Evolutionary conservation across 805 yeast species (phyloP), one percentile per base, ranked within the genome.

Genomic region (Debaryomyces tyrocola): DNA sequence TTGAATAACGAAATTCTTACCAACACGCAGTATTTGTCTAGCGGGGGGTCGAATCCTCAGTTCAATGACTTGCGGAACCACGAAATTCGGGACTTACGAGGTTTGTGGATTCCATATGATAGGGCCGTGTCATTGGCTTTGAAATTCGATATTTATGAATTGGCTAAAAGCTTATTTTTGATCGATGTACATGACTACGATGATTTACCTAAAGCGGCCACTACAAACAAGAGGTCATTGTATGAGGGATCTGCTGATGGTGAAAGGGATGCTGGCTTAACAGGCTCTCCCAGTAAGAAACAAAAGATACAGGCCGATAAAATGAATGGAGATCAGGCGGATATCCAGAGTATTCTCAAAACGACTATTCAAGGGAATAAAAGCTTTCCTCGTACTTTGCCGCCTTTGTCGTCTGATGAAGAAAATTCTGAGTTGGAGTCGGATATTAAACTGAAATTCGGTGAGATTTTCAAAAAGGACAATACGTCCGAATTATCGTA

Each of bases 111-210:
- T 20, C 67, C 77, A 11, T 73, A 70, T 57, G 78, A 72, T 46
- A 69, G 65, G 53, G 76, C 77, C 2, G 73, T 73, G 14, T 46
- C 55, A 17, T 47, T 73, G n/a, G 69, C 75, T 10, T 54, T 64
- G 20, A 64, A 64, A 43, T 70, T 72, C 47, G 75, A 71, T 52
- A 54, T 72, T 33, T 73, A 73, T 54, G 68, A 64, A 43, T 48
- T 70, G 38, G 56, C 62, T 21, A 71, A 71, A 55, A 57, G 54
- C 45, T 54, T 73, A 39, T 70, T 72, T 44, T 56, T 73, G 44
- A 63, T 73, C n/a, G 77, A 73, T 49, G 78, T 73, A 33, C 78
- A 73, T 49, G 76, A 71, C 46, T 72, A 56, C 49, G 75, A 71
- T 44, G 57, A 56, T 46, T 59, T 73, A 21, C 74, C 74, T 7